These are phyloP conservation scores for Nitzschia sp. DNA, from an alignment of 108 stramenopile species.

Conservation along the genomic window DNA sequence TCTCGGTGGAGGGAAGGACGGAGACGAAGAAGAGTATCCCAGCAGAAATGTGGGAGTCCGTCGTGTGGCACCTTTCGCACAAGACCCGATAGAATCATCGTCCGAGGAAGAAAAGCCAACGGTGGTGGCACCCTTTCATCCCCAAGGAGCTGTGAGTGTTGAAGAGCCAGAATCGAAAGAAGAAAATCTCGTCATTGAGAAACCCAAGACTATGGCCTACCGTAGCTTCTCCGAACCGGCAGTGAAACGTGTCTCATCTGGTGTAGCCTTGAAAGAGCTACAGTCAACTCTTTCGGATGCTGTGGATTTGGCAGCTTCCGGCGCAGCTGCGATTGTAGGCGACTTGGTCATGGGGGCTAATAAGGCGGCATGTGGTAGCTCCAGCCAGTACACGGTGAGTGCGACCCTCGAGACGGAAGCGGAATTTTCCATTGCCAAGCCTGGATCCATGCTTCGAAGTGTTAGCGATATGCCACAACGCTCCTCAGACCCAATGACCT, in stretches of 20 bases:
- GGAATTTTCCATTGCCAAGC: not conserved
- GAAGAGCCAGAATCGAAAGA: not conserved
- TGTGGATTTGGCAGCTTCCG: constrained; percentile 2
- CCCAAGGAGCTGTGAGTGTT: not conserved
- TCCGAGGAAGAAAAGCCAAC: not conserved
- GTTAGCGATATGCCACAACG: not conserved
- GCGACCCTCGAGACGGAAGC: not conserved
- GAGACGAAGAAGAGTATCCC: not conserved
- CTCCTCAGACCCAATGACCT: not conserved
- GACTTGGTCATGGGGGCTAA: constrained; percentile 10
- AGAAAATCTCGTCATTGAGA: not conserved
- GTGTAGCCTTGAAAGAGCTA: not conserved
- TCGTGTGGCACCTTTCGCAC: not conserved
- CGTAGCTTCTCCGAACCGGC: constrained; percentile 5
- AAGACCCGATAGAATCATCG: not conserved
- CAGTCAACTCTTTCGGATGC: not conserved
- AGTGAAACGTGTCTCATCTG: not conserved
- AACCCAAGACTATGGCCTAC: not conserved
- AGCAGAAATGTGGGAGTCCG: not conserved
- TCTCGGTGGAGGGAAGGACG: not conserved
- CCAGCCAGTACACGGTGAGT: not conserved
- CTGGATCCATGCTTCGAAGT: not conserved
- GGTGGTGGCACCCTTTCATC: constrained; percentile 3
- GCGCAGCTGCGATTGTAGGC: constrained; percentile 24
- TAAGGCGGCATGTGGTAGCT: not conserved